These are phyloP conservation scores for Neurospora discreta DNA, from an alignment of 495 filamentous ascomycete species.

Conservation along the genomic window DNA sequence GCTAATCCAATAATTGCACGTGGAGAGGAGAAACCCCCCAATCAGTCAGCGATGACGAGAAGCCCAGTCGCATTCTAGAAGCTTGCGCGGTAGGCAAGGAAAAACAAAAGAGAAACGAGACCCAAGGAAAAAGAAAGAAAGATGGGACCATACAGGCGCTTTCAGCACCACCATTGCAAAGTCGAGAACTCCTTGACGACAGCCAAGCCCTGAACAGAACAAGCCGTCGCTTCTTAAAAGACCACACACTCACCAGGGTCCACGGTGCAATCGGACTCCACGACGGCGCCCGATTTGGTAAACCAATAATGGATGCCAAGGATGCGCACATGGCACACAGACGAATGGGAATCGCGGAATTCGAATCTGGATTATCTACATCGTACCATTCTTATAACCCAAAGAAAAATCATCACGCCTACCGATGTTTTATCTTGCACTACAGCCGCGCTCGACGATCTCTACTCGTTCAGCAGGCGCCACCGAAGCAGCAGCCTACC, in stretches of 20 bases:
- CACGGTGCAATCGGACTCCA: neutral
- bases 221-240: neutral
- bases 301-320: neutral
- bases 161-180: neutral
- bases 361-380: neutral
- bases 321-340: neutral
- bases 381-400: neutral
- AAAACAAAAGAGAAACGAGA: neutral
- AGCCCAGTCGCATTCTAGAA: neutral
- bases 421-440: neutral
- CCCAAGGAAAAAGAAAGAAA: neutral
- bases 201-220: neutral
- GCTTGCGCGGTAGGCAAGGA: neutral
- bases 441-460: neutral
- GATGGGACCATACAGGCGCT: neutral
- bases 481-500: neutral
- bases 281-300: neutral
- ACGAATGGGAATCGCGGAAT: neutral
- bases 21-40: neutral
- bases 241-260: neutral
- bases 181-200: neutral
- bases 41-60: neutral
- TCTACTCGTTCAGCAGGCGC: no score
- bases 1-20: neutral
- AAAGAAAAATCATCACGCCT: neutral